Conservation (phyloP, 2,329 filamentous ascomycete genomes). For the Talaromyces piceae region DNA sequence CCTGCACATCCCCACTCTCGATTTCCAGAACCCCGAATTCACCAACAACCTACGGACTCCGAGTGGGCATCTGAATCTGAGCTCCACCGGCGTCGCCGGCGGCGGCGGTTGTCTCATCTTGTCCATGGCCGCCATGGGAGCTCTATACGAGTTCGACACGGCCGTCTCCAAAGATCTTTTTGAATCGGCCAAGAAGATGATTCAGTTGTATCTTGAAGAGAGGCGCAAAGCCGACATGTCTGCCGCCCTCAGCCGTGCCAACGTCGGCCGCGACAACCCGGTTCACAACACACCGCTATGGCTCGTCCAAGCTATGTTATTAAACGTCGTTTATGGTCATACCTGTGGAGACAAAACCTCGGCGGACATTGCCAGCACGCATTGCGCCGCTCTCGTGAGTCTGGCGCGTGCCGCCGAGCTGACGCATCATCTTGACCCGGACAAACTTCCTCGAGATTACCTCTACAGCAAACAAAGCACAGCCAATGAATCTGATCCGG, state of each 20-base stretch:
- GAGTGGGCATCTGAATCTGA: constrained; percentile 44
- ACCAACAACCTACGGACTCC: constrained; percentile 54
- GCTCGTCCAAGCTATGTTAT: constrained; percentile 93
- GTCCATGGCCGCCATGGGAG: constrained; percentile 80
- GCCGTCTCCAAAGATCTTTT: constrained; percentile 76
- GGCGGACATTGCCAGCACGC: constrained; percentile 84
- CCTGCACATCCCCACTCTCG: constrained; percentile 81
- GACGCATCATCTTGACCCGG: constrained; percentile 39
- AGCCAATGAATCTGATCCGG: constrained; percentile 13
- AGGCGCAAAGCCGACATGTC: constrained; percentile 76
- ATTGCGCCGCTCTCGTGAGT: constrained; percentile 84
- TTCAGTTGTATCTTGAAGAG: constrained; percentile 86
- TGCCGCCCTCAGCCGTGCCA: constrained; percentile 48
- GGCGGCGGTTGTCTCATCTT: constrained; percentile 81
- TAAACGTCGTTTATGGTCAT: constrained; percentile 93
- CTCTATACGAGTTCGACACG: constrained; percentile 80
- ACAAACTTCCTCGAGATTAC: constrained; percentile 31
- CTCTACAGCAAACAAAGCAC: constrained; percentile 38
- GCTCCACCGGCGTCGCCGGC: constrained; percentile 53
- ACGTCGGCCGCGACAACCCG: constrained; percentile 50
- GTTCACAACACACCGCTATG: constrained; percentile 76
- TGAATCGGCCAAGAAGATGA: constrained; percentile 91
- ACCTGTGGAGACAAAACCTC: constrained; percentile 88
- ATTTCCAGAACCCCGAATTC: constrained; percentile 72
- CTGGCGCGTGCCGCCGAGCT: constrained; percentile 84